Evolutionary conservation across 1,139 yeast genomes (phyloP).

Genomic region (Lizanozyma gosingica): DNA sequence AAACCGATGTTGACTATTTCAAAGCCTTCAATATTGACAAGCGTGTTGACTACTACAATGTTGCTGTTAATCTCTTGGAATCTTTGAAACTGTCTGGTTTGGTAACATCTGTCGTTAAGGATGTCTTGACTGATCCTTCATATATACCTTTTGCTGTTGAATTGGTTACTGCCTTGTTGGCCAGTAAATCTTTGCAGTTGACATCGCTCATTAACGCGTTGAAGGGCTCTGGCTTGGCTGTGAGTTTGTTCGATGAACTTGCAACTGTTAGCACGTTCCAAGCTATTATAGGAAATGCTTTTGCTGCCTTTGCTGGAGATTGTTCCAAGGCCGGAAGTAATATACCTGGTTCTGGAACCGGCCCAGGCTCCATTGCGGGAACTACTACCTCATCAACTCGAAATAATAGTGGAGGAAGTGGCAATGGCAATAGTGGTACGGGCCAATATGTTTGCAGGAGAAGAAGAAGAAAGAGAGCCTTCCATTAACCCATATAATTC

Average conservation of each 20-base stretch:
- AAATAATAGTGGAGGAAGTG: constrained; percentile 1
- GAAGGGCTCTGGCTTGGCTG: constrained; percentile 27
- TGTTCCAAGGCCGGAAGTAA: constrained; percentile 15
- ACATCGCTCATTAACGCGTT: constrained; percentile 23
- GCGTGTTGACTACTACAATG: constrained; percentile 4
- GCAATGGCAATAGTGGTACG: constrained; percentile 2
- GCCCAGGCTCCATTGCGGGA: constrained; percentile 6
- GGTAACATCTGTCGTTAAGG: constrained; percentile 32
- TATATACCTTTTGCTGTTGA: constrained; percentile 31
- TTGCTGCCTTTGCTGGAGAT: constrained; percentile 35
- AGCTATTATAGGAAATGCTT: constrained; percentile 31
- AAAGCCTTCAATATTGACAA: not conserved
- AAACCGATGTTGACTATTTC: not conserved
- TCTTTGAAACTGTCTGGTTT: constrained; percentile 36
- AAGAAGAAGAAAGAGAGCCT: constrained; percentile 29
- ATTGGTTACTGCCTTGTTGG: constrained; percentile 24
- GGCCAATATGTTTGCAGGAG: constrained; percentile 25
- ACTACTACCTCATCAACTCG: constrained; percentile 4
- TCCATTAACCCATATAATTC: constrained; percentile 12
- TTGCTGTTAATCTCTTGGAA: constrained; percentile 30
- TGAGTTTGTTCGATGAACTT: constrained; percentile 27
- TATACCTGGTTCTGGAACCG: constrained; percentile 6
- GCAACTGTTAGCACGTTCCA: constrained; percentile 25
- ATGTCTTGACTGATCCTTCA: constrained; percentile 29
- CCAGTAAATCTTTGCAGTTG: constrained; percentile 22